phyloP scores from a whole-genome alignment of 2,329 filamentous ascomycete species.

The Phaeosphaeriaceae sp. region DNA sequence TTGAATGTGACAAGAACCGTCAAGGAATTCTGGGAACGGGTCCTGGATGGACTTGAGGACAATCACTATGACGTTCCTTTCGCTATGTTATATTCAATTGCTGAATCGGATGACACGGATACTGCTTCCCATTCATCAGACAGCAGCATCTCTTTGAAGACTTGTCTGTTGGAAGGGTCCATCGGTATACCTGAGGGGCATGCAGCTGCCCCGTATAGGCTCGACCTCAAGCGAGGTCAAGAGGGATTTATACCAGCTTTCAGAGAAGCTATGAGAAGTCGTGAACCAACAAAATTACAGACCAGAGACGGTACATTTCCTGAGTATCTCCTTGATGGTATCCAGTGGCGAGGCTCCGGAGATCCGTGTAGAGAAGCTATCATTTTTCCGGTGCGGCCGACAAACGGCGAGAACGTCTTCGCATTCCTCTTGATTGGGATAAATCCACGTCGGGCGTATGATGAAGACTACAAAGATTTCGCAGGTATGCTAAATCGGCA shows the following conservation, averaged over 20 bases:
- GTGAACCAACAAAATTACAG: slow-evolving; percentile 36
- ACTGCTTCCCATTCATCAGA: slow-evolving; percentile 34
- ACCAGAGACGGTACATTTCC: slow-evolving; percentile 35
- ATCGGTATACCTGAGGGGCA: slow-evolving; percentile 42
- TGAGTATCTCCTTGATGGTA: slow-evolving; percentile 33
- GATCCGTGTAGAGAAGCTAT: slow-evolving; percentile 43
- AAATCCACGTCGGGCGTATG: slow-evolving; percentile 42
- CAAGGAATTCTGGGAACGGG: slow-evolving; percentile 56
- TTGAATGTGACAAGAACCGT: slow-evolving; percentile 36
- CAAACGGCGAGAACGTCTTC: slow-evolving; percentile 38
- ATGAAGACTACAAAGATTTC: slow-evolving; percentile 42
- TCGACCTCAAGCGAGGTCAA: slow-evolving; percentile 36
- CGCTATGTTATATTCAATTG: slow-evolving; percentile 41
- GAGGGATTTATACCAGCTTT: slow-evolving; percentile 43
- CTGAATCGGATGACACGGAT: slow-evolving; percentile 34
- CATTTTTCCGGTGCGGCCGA: slow-evolving; percentile 41
- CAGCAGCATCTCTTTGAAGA: slow-evolving; percentile 34
- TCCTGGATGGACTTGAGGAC: slow-evolving; percentile 57
- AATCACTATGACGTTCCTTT: slow-evolving; percentile 42
- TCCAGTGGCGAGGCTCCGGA: slow-evolving; percentile 41
- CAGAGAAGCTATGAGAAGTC: slow-evolving; percentile 41
- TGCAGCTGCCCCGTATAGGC: slow-evolving; percentile 31
- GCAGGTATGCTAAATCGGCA: slow-evolving; percentile 40
- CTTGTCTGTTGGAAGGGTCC: slow-evolving; percentile 40
- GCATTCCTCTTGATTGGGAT: slow-evolving; percentile 42